Percentiles rank a stretch among this genome's conserved stretches.
phyloP scores from a whole-genome alignment of 306 rosid genomes.

The Gillenia trifoliata region DNA sequence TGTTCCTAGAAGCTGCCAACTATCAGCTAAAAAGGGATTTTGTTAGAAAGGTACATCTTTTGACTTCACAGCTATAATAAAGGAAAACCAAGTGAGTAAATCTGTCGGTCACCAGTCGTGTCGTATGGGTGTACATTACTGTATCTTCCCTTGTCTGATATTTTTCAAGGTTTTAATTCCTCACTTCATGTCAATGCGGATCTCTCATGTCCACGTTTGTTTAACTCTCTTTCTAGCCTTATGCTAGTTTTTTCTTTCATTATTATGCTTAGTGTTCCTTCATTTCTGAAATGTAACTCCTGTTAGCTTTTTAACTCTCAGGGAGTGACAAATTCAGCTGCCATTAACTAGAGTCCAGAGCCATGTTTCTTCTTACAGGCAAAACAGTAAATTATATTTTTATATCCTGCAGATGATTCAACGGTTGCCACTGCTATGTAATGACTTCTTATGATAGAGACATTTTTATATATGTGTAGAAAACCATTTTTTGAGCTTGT shows the following conservation, averaged over 20 bases:
- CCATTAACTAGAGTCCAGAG: slow-evolving; percentile 76
- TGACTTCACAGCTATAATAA: not conserved
- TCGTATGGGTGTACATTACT: not conserved
- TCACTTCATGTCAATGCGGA: not conserved
- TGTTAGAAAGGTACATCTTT: slow-evolving; percentile 60
- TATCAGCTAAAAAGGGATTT: slow-evolving; percentile 83
- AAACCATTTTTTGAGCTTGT: not conserved
- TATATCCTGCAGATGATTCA: not conserved
- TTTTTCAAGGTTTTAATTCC: not conserved
- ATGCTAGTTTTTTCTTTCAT: not conserved
- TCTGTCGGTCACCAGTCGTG: not conserved
- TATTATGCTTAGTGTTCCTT: too few relatives aligned
- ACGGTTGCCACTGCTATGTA: not conserved
- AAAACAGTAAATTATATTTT: slow-evolving; percentile 50
- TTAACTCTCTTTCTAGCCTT: not conserved
- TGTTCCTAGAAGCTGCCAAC: slow-evolving; percentile 81
- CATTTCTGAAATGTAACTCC: slow-evolving; percentile 3
- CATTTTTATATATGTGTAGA: not conserved
- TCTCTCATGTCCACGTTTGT: not conserved
- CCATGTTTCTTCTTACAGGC: slow-evolving; percentile 93
- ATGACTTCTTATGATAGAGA: not conserved
- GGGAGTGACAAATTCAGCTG: slow-evolving; percentile 89
- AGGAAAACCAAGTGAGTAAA: not conserved
- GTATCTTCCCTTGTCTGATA: not conserved
- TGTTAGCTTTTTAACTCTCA: slow-evolving; percentile 35